Evolutionary conservation across 768 basidiomycete genomes (phyloP), one percentile per base, ranked within the genome.

Genomic region (Macrolepiota dolichaula): DNA sequence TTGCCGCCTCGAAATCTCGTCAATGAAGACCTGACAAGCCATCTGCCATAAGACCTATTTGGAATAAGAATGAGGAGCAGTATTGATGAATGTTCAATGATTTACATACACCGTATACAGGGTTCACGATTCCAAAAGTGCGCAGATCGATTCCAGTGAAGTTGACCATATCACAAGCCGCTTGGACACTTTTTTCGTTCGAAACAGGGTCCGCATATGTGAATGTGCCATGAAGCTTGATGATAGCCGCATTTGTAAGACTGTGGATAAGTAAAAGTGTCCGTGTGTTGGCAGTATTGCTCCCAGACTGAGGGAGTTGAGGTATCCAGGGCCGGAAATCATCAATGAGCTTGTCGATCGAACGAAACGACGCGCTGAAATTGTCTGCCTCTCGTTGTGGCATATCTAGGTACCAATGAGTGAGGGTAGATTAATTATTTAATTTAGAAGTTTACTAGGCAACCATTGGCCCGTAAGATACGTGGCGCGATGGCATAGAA

Each of bases 401-500:
- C 66, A 76, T 75, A 54, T 79, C 83, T 84, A 51, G 35, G 37
- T 13, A 38, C 32, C 61, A 17, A 27, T 54, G 37, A 57, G 58
- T 68, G 60, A 27, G 38, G 13, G 35, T 22, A 11, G 50, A 25
- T 40, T 24, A 47, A 24, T 4, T 54, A 56, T 47, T 22, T 50
- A 29, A 47, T 12, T 19, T 9, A 61, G 52, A 35, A 17, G 69
- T 77, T 56, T 64, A 81, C 79, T 73, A 13, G 78, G 76, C 47
- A 71, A 70, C 75, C 74, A 81, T 64, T 80, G 79, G 5, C 78
- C 80, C 6, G 80, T 78, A 17, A 89, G 71, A 51, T 81, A 79
- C 7, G 81, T 76, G 9, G 87, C 82, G 24, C 81, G 77, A 65
- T 86, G 86, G 59, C 86, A 82, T 44, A 88, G 71, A 24, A 85